phyloP scores from a whole-genome alignment of 139 green algal genomes.

The Gonium pectorale region DNA sequence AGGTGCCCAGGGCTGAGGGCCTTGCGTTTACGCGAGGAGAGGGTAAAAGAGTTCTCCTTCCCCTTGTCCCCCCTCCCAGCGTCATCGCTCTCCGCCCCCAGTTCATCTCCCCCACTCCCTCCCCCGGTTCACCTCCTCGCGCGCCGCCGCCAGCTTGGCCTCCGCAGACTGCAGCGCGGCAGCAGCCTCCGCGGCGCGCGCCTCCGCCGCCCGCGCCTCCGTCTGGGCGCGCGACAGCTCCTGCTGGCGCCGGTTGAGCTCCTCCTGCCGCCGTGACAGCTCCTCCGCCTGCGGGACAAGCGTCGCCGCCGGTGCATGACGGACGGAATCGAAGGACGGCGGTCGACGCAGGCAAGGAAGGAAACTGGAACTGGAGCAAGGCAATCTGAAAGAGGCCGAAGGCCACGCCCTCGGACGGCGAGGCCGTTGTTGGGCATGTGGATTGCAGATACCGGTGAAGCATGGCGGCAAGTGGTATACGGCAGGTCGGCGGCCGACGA shows the following conservation, averaged over 20 bases:
- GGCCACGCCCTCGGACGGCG: too few relatives aligned
- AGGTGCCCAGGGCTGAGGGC: too few relatives aligned
- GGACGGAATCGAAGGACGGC: not conserved
- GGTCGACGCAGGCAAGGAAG: not conserved
- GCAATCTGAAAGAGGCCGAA: not conserved
- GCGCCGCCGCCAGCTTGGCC: constrained; percentile 8
- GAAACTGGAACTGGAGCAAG: not conserved
- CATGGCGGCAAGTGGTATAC: too few relatives aligned
- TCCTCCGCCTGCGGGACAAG: too few relatives aligned
- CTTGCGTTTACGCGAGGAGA: too few relatives aligned
- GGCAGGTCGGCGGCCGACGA: too few relatives aligned
- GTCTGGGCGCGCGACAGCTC: constrained; percentile 7
- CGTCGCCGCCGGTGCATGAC: too few relatives aligned
- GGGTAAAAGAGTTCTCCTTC: too few relatives aligned
- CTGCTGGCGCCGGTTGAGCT: not conserved
- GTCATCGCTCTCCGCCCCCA: too few relatives aligned
- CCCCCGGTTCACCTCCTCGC: not conserved
- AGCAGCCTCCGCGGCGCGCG: not conserved
- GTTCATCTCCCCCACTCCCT: not conserved
- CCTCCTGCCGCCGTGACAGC: not conserved
- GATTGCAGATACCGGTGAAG: too few relatives aligned
- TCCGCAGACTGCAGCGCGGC: constrained; percentile 1
- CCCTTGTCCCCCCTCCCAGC: too few relatives aligned
- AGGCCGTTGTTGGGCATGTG: too few relatives aligned
- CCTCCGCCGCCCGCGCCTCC: not conserved